Evolutionary conservation across 2,329 filamentous ascomycete species (phyloP), one percentile per base, ranked within the genome.

Genomic region (Pseudohalonectria lignicola): DNA sequence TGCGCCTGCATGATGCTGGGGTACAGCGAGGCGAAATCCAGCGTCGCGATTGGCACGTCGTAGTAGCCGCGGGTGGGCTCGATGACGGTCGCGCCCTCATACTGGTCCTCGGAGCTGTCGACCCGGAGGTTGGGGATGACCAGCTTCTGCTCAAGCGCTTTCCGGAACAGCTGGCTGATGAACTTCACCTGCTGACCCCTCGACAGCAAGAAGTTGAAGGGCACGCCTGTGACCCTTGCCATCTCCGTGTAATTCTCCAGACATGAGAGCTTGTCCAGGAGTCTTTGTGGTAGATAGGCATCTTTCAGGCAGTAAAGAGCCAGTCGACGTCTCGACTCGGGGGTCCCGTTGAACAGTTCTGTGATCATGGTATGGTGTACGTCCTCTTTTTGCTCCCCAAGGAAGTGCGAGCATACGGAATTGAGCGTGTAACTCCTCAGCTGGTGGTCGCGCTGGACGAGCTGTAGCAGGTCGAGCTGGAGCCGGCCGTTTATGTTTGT

Each of bases 291-390:
- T 4, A 98, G 69, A 52, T 94, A 98, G 0, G 92, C 92, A 64
- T 98, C 93, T 61, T 98, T 98, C 47, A 98, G 62, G 62, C 92
- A 98, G 65, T 98, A 98, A 1, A 98, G 76, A 1, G 92, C 92
- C 35, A 98, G 64, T 61, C 92, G 80, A 50, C 93, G 78, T 47
- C 92, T 70, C 4, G 90, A 94, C 55, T 98, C 92, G 0, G 88
- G 80, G 0, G 92, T 95, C 43, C 92, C 92, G 55, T 98, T 96
- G 69, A 88, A 95, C 3, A 98, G 65, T 53, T 96, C 93, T 0
- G 93, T 98, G 51, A 98, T 98, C 87, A 98, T 98, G 3, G 88
- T 95, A 61, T 98, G 81, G 54, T 98, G 92, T 3, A 98, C 92
- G 60, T 98, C 92, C 61, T 98, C 92, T 55, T 98, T 98, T 56